phyloP scores from a whole-genome alignment of 1,139 yeast genomes.

The Kurtzmaniella quercitrusa region DNA sequence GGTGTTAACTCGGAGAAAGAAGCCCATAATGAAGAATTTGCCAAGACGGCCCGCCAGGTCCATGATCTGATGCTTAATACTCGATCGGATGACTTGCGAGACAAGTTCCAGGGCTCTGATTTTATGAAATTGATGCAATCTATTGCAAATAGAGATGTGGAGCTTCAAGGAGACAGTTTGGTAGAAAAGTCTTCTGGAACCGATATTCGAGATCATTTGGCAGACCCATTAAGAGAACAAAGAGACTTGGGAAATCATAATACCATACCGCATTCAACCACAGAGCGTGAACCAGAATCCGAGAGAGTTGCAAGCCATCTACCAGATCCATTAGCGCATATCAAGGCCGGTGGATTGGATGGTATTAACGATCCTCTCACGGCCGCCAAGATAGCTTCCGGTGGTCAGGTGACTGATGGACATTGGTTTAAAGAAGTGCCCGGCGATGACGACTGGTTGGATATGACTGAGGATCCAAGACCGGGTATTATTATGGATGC shows the following conservation, averaged over 20 bases:
- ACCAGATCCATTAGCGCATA: conserved; percentile 47
- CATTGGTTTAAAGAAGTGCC: conserved; percentile 26
- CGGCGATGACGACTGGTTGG: conserved; percentile 28
- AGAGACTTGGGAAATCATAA: background rate
- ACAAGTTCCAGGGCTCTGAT: conserved; percentile 35
- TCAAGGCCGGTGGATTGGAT: conserved; percentile 34
- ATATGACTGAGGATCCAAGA: conserved; percentile 4
- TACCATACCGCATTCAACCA: background rate
- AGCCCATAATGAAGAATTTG: conserved; percentile 35
- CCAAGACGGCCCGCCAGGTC: conserved; percentile 38
- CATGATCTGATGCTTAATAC: conserved; percentile 27
- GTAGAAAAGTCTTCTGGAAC: conserved; percentile 25
- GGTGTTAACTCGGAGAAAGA: conserved; percentile 12
- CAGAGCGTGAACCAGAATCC: conserved; percentile 8
- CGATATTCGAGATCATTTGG: conserved; percentile 24
- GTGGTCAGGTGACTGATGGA: conserved; percentile 33
- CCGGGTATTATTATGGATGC: conserved; percentile 21
- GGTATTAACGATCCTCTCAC: conserved; percentile 30
- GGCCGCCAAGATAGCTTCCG: conserved; percentile 42
- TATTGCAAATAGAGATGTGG: conserved; percentile 35
- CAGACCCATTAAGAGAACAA: conserved; percentile 19
- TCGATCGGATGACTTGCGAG: conserved; percentile 20
- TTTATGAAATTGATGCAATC: conserved; percentile 41
- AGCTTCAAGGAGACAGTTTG: conserved; percentile 39
- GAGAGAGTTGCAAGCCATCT: conserved; percentile 21